Conservation (phyloP, 2,329 filamentous ascomycete species). For the Polychaeton citri region DNA sequence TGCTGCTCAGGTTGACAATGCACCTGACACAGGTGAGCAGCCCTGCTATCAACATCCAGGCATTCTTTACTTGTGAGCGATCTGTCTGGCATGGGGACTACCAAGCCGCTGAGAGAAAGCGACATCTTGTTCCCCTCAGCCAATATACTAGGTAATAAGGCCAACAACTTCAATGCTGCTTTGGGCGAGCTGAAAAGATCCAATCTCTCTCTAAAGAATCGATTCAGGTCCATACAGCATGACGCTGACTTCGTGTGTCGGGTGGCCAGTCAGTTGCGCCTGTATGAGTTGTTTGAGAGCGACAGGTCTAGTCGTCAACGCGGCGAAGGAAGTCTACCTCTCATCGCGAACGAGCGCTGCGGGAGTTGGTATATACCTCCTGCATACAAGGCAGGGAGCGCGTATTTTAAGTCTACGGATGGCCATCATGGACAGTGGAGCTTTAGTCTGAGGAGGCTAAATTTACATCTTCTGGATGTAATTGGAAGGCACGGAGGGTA, state of each 20-base stretch:
- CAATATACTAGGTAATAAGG: slow-evolving; percentile 12
- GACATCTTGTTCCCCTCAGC: slow-evolving; percentile 40
- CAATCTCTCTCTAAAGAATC: slow-evolving; percentile 67
- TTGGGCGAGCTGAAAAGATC: slow-evolving; percentile 62
- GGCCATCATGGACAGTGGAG: slow-evolving; percentile 85
- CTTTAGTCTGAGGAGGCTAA: slow-evolving; percentile 74
- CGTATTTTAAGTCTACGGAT: slow-evolving; percentile 97
- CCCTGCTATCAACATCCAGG: too few relatives aligned
- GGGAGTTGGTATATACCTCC: slow-evolving; percentile 87
- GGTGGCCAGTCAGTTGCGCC: background rate
- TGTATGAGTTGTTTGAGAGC: too few relatives aligned
- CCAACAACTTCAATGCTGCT: slow-evolving; percentile 54
- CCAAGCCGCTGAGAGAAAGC: slow-evolving; percentile 2
- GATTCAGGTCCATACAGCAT: slow-evolving; percentile 61
- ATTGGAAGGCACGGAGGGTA: slow-evolving; percentile 56
- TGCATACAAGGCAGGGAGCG: slow-evolving; percentile 51
- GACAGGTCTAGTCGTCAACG: background rate
- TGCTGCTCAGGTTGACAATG: too few relatives aligned
- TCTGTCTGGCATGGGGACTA: too few relatives aligned
- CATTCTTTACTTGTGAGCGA: too few relatives aligned
- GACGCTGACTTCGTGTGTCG: slow-evolving; percentile 53
- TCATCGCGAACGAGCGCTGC: slow-evolving; percentile 88
- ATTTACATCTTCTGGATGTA: slow-evolving; percentile 63
- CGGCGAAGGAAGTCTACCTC: slow-evolving; percentile 37
- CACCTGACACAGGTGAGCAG: too few relatives aligned